Conservation (phyloP, 176 grass and related monocot species). For the Raddia guianensis region DNA sequence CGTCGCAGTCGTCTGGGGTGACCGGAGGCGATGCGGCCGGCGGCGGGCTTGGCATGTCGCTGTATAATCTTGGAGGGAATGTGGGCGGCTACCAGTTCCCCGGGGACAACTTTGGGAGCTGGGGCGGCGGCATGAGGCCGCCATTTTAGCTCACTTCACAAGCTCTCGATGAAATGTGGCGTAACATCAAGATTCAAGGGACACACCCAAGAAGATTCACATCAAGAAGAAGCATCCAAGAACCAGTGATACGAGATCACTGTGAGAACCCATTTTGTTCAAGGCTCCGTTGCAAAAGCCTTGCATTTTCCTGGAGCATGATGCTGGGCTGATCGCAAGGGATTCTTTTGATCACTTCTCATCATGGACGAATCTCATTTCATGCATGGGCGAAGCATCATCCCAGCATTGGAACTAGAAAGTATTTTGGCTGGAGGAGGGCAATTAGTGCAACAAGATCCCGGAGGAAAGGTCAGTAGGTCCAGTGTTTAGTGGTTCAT, state of each 20-base stretch:
- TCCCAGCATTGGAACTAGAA: neutral
- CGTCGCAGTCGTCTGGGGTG: slow-evolving; percentile 70
- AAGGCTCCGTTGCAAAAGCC: slow-evolving; percentile 16
- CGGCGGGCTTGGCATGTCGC: slow-evolving; percentile 44
- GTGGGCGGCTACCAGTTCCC: slow-evolving; percentile 53
- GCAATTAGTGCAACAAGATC: slow-evolving; percentile 22
- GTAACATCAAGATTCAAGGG: neutral
- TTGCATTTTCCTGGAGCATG: neutral
- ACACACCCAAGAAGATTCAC: neutral
- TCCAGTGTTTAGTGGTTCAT: slow-evolving; percentile 32
- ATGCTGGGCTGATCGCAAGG: neutral
- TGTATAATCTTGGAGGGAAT: slow-evolving; percentile 67
- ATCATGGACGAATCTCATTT: neutral
- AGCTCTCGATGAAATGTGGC: neutral
- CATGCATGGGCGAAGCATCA: slow-evolving; percentile 6
- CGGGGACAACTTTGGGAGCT: slow-evolving; percentile 51
- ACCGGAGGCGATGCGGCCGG: slow-evolving; percentile 54
- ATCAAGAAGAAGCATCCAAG: slow-evolving; percentile 1
- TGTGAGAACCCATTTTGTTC: slow-evolving; percentile 10
- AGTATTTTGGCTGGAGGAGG: neutral
- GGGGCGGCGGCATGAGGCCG: slow-evolving; percentile 54
- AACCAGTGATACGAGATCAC: neutral
- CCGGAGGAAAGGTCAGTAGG: slow-evolving; percentile 28
- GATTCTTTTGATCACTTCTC: neutral
- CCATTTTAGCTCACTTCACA: slow-evolving; percentile 44